These are phyloP conservation scores for Quercus phellos DNA, from an alignment of 331 rosid genomes.

Conservation along the genomic window DNA sequence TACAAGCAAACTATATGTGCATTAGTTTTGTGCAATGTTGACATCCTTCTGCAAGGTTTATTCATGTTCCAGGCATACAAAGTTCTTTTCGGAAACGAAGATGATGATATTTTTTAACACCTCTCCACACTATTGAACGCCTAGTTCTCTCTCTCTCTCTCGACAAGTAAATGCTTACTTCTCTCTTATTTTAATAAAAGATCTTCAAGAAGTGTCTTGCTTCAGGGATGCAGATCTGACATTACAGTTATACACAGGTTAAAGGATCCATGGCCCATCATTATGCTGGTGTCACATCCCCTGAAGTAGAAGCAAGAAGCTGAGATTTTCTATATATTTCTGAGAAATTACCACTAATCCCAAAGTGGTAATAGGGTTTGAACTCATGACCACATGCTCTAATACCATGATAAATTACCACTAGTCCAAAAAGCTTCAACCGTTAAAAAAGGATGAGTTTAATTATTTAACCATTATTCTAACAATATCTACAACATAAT, in stretches of 20 bases:
- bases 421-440: too few species aligned
- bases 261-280: not conserved
- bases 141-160: not conserved
- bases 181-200: not conserved
- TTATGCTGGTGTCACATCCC: not conserved
- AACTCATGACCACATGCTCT: too few species aligned
- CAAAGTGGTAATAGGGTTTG: too few species aligned
- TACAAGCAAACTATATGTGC: not conserved
- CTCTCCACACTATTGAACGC: not conserved
- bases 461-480: too few species aligned
- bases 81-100: not conserved
- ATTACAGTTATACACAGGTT: not conserved
- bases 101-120: not conserved
- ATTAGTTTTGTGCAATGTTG: not conserved
- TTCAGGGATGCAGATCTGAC: not conserved
- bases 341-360: too few species aligned
- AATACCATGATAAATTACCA: too few species aligned
- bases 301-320: not conserved
- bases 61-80: not conserved
- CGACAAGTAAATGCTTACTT: too few species aligned
- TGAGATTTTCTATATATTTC: not conserved
- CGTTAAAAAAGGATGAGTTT: too few species aligned
- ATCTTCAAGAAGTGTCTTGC: not conserved
- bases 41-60: not conserved
- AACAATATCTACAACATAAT: not conserved